Evolutionary conservation across 345 rosid species (phyloP), one percentile per base, ranked within the genome.

Genomic region (Gossypium bickii): DNA sequence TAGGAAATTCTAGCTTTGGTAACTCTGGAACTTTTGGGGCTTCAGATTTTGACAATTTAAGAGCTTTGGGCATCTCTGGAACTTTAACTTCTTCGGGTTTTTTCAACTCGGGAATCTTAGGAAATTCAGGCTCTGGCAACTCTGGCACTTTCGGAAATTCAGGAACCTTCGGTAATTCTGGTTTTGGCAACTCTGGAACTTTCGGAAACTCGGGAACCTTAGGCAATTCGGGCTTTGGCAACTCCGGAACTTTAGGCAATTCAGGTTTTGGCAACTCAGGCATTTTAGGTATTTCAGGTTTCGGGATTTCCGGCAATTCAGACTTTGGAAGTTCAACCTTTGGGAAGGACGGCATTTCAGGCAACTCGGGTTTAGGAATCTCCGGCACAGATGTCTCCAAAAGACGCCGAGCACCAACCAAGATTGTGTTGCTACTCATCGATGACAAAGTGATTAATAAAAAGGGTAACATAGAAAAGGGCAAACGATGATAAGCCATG

Each of bases 211-310:
- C 5, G 0, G 38, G 38, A 5, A 34, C 41, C 41, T 34, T 0
- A 1, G 41, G 41, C 7, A 34, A 34, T 4, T 34, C 7, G 0
- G 7, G 41, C 41, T 1, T 34, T 34, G 41, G 41, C 41, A 34
- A 5, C 41, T 34, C 41, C 7, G 7, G 34, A 0, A 58, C 2
- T 11, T 22, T 58, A 10, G 62, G 62, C 1, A 62, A n/a, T 43
- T 72, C 75, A 3, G 53, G 44, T 38, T 34, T 58, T 59, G 56
- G 43, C 2, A 72, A 13, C 18, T 72, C 63, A 5, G 63, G 62
- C 48, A 77, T n/a, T 73, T 77, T 62, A 24, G 82, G 84, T 70
- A 80, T 78, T 34, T 16, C 73, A 6, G 56, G 80, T 22, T 80
- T 78, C 0, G 27, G 61, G 5, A 76, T 0, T 6, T 83, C 79